Evolutionary conservation across 2,329 filamentous ascomycete genomes (phyloP).

Genomic region (Hymenoscyphus albidus): DNA sequence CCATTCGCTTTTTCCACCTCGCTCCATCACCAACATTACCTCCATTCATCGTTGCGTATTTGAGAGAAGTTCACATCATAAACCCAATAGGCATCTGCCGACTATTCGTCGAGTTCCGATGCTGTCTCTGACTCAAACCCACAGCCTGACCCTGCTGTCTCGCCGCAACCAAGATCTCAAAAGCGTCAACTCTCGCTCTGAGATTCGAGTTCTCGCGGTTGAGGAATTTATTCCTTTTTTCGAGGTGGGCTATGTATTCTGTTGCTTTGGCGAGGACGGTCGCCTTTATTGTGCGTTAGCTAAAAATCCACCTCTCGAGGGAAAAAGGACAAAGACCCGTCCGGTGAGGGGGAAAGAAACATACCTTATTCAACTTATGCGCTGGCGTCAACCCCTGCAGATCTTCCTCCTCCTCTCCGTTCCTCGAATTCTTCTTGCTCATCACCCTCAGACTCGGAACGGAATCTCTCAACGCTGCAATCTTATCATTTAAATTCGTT

Average conservation of each 20-base stretch:
- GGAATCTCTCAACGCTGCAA: slow-evolving; percentile 69
- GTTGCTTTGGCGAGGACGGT: slow-evolving; percentile 83
- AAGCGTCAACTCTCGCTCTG: slow-evolving; percentile 72
- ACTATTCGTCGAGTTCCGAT: background rate
- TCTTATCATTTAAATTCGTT: slow-evolving; percentile 81
- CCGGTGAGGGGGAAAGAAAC: background rate
- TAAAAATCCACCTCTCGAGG: too few species aligned
- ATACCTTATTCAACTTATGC: slow-evolving; percentile 65
- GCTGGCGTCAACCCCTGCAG: slow-evolving; percentile 57
- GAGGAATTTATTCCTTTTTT: slow-evolving; percentile 80
- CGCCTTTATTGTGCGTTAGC: slow-evolving; percentile 20
- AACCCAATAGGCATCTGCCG: background rate
- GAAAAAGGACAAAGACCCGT: background rate
- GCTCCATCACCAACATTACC: too few species aligned
- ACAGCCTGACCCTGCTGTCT: slow-evolving; percentile 13
- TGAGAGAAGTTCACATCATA: background rate
- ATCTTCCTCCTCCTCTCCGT: slow-evolving; percentile 56
- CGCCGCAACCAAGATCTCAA: slow-evolving; percentile 74
- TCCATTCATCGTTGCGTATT: too few species aligned
- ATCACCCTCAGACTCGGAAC: slow-evolving; percentile 65
- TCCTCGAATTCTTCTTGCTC: slow-evolving; percentile 43
- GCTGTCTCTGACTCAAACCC: slow-evolving; percentile 5
- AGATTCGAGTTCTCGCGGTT: slow-evolving; percentile 76
- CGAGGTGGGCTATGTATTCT: slow-evolving; percentile 90
- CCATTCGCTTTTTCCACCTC: too few species aligned